A percentile compares a stretch with the other conserved stretches of the same genome.
Evolutionary conservation across 805 yeast species (phyloP).

Genomic region (Zygosaccharomyces pseudorouxii): DNA sequence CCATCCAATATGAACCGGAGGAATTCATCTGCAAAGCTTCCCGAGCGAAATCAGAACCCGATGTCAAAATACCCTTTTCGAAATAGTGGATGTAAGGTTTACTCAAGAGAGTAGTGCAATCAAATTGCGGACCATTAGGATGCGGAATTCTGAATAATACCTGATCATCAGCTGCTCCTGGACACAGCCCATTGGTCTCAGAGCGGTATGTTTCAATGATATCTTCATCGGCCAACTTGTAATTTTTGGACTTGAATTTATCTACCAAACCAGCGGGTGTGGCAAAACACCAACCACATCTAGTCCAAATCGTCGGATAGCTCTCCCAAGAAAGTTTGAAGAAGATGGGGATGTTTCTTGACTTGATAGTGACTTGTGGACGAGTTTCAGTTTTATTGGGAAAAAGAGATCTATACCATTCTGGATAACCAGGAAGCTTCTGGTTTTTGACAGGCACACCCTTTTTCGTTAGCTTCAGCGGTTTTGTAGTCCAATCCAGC

Average conservation of each 20-base stretch:
- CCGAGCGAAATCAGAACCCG: conserved; percentile 66
- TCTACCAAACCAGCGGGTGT: conserved; percentile 39
- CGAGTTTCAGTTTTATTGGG: conserved; percentile 36
- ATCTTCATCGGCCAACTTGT: conserved; percentile 26
- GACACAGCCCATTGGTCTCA: conserved; percentile 14
- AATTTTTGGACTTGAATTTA: conserved; percentile 36
- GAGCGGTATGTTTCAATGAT: conserved; percentile 13
- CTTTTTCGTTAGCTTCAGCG: conserved; percentile 56
- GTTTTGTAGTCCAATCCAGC: conserved; percentile 76
- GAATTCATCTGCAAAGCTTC: conserved; percentile 76
- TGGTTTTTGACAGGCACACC: conserved; percentile 70
- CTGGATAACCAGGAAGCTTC: conserved; percentile 84
- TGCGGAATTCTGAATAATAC: conserved; percentile 75
- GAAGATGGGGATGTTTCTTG: conserved; percentile 72
- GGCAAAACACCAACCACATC: conserved; percentile 86
- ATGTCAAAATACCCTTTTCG: conserved; percentile 67
- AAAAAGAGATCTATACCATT: conserved; percentile 75
- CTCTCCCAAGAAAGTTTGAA: conserved; percentile 82
- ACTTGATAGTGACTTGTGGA: conserved; percentile 61
- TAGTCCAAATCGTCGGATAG: conserved; percentile 76
- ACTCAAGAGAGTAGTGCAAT: conserved; percentile 74
- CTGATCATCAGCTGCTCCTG: conserved; percentile 4
- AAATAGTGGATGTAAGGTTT: conserved; percentile 68
- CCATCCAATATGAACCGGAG: conserved; percentile 87
- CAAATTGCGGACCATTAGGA: conserved; percentile 68